Evolutionary conservation across 2,329 filamentous ascomycete species (phyloP).

Genomic region (Trichoderma afroharzianum): DNA sequence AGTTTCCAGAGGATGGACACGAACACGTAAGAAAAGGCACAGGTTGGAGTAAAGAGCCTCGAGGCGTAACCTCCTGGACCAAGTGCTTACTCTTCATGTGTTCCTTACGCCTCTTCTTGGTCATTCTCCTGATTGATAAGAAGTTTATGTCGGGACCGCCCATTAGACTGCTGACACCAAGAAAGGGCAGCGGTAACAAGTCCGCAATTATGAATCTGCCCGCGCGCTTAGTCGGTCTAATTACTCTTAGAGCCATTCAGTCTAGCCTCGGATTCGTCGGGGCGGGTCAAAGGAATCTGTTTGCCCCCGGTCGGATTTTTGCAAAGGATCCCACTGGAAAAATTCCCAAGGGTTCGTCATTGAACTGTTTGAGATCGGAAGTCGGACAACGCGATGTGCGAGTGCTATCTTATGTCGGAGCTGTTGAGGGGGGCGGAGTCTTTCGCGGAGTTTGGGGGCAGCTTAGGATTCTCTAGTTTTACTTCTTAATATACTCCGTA

Average conservation of each 20-base stretch:
- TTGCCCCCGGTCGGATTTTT: background rate
- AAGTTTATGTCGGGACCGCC: background rate
- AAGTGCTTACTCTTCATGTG: background rate
- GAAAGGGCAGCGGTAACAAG: background rate
- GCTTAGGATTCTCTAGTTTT: background rate
- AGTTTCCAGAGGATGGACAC: background rate
- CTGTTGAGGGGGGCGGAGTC: background rate
- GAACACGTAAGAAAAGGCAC: background rate
- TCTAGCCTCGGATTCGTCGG: constrained; percentile 5
- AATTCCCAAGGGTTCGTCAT: background rate
- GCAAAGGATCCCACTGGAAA: background rate
- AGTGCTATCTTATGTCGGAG: background rate
- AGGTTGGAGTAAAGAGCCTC: background rate
- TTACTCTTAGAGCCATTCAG: background rate
- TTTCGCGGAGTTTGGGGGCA: background rate
- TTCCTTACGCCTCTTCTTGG: background rate
- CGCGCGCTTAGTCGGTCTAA: background rate
- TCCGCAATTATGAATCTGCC: background rate
- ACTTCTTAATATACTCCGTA: background rate
- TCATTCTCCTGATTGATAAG: background rate
- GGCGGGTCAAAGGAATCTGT: background rate
- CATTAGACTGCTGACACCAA: background rate
- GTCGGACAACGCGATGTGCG: constrained; percentile 2
- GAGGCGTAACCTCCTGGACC: background rate
- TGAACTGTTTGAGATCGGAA: background rate